phyloP scores from a whole-genome alignment of 768 basidiomycete species.

The Hysterangium stoloniferum region DNA sequence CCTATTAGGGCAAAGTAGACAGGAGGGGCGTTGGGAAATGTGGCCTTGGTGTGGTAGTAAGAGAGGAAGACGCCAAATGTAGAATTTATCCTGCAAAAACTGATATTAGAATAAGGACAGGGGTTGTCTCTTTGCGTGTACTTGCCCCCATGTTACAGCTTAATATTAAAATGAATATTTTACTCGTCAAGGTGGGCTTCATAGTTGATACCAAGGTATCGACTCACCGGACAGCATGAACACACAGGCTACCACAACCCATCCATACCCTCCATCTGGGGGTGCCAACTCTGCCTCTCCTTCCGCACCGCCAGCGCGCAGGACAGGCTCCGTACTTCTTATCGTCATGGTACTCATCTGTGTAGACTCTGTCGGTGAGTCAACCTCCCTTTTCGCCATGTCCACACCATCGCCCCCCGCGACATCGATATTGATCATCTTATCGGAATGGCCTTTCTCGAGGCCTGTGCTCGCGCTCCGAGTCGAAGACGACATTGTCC shows the following conservation, averaged over 20 bases:
- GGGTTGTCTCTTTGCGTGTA: neutral
- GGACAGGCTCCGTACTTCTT: no score
- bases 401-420: no score
- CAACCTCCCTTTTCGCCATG: no score
- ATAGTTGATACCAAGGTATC: neutral
- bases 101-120: neutral
- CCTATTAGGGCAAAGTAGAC: slow-evolving; percentile 19
- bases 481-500: no score
- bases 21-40: slow-evolving; percentile 17
- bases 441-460: no score
- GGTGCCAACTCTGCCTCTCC: no score
- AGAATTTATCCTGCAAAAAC: neutral
- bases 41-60: neutral
- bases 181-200: no score
- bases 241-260: slow-evolving; percentile 24
- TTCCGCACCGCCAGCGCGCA: no score
- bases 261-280: slow-evolving; percentile 30
- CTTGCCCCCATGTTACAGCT: slow-evolving; percentile 8
- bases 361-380: no score
- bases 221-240: slow-evolving; percentile 21
- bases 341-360: no score
- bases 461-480: no score
- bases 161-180: neutral
- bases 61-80: neutral
- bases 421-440: no score